Conservation (phyloP, 1,284 basidiomycete species). For the Takashimella koratensis region DNA sequence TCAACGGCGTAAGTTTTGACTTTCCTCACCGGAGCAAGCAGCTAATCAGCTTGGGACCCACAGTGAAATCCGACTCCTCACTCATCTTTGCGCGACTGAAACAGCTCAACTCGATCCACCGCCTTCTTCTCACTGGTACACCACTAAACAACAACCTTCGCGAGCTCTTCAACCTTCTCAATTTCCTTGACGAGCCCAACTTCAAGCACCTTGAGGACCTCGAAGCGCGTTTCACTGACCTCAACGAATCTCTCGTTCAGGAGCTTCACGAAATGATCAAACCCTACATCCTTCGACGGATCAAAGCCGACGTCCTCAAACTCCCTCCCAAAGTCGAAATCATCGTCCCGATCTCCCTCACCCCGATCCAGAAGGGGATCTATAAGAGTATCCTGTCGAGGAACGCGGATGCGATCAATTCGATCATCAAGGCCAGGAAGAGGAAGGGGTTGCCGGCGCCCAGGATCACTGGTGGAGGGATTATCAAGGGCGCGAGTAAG, state of each 20-base stretch:
- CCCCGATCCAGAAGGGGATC: constrained; percentile 80
- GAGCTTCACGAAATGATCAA: constrained; percentile 71
- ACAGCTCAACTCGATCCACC: constrained; percentile 71
- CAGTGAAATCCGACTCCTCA: constrained; percentile 73
- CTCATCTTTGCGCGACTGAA: constrained; percentile 79
- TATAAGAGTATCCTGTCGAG: constrained; percentile 70
- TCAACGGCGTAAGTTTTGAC: constrained; percentile 65
- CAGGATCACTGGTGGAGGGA: neutral
- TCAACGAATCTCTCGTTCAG: constrained; percentile 72
- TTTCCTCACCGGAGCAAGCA: neutral
- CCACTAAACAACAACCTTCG: constrained; percentile 95
- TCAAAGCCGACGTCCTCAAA: constrained; percentile 87
- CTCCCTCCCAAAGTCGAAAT: constrained; percentile 76
- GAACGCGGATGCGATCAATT: constrained; percentile 31
- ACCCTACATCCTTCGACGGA: constrained; percentile 87
- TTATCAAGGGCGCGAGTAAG: neutral
- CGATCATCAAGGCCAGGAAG: constrained; percentile 23
- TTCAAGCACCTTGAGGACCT: constrained; percentile 60
- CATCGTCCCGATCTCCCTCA: constrained; percentile 88
- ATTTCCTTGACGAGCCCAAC: constrained; percentile 74
- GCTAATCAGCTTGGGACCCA: neutral
- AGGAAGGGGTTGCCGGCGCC: constrained; percentile 8
- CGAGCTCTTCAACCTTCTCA: constrained; percentile 91
- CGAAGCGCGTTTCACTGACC: constrained; percentile 63
- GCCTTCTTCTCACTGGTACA: constrained; percentile 91